Base-by-base conservation (phyloP, 805 yeast genomes). In the Lipomyces yamadae region DNA sequence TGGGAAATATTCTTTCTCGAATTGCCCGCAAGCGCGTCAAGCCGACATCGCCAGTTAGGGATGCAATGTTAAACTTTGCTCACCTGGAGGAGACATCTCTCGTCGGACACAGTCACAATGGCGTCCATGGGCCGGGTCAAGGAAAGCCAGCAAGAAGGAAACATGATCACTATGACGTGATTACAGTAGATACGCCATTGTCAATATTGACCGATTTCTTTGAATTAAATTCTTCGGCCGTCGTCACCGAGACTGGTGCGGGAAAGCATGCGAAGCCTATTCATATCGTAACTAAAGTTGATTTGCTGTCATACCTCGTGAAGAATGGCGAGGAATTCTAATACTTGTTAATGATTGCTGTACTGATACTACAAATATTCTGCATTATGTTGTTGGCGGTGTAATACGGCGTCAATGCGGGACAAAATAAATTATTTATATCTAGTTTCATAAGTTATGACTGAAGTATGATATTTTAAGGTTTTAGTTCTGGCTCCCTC, bases 221-320 rank as follows among this genome's bases (percentile, higher is more conserved):
- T 73, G 97, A 91, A 81, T 90, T 88, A 74, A 88, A 90, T 78
- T 89, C 96, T 11, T 87, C 90, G 71, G 96, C 95, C 48, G 85
- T 91, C 73, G 90, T 91, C 66, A 90, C 96, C 58, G 93, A 89
- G 74, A 59, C 73, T 34, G 75, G 76, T n/a, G 68, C 67, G 39
- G 76, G 73, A 10, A 79, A 4, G 87, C 87, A 53, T 50, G 81
- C 83, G 75, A 88, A 84, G 74, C 95, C 96, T 59, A 83, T 90
- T 58, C 94, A 91, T 77, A 88, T 91, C 67, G 97, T 90, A 65
- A 91, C 97, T 67, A 91, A 91, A 82, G 94, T 91, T 75, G 97
- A 91, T 78, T 82, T 91, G 77, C 82, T 91, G 73, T 84, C 89
- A 24, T 78, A 73, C 65, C 69, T 78, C 62, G 76, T 78, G 42